Evolutionary conservation across 352 stramenopile genomes (phyloP).

Genomic region (Phytophthora sansomeana): DNA sequence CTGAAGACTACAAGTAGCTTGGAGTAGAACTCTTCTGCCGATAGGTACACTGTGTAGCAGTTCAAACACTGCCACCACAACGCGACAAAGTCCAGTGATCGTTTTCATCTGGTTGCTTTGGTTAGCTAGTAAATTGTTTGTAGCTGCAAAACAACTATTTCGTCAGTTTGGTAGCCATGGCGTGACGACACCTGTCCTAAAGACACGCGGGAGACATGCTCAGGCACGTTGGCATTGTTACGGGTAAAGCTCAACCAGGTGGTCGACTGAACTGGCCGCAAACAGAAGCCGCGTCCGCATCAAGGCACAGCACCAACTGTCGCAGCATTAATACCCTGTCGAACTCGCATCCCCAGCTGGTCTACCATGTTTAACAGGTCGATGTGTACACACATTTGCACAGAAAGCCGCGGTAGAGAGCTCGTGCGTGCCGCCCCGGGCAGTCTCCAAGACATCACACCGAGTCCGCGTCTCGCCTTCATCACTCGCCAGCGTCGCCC

Average conservation of each 20-base stretch:
- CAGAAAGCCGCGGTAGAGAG: slow-evolving; percentile 5
- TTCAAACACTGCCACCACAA: too few relatives aligned
- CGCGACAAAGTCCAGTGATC: too few relatives aligned
- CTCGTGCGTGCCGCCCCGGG: neutral
- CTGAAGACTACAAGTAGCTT: too few relatives aligned
- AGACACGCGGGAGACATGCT: neutral
- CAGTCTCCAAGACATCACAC: neutral
- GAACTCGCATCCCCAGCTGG: neutral
- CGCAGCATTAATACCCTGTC: neutral
- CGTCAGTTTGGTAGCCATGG: neutral
- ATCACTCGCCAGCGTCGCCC: too few relatives aligned
- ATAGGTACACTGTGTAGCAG: too few relatives aligned
- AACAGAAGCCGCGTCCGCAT: too few relatives aligned
- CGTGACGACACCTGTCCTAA: neutral
- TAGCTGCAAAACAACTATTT: too few relatives aligned
- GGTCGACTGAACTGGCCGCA: neutral
- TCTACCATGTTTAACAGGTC: neutral
- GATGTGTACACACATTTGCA: neutral
- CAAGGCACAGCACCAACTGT: too few relatives aligned
- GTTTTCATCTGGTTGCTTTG: too few relatives aligned
- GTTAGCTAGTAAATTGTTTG: too few relatives aligned
- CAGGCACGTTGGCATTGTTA: neutral
- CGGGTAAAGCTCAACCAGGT: neutral
- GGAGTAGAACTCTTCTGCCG: too few relatives aligned
- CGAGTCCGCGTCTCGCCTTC: too few relatives aligned